These are phyloP conservation scores for Ophiobolus disseminans DNA, from an alignment of 2,329 filamentous ascomycete species.

Conservation along the genomic window DNA sequence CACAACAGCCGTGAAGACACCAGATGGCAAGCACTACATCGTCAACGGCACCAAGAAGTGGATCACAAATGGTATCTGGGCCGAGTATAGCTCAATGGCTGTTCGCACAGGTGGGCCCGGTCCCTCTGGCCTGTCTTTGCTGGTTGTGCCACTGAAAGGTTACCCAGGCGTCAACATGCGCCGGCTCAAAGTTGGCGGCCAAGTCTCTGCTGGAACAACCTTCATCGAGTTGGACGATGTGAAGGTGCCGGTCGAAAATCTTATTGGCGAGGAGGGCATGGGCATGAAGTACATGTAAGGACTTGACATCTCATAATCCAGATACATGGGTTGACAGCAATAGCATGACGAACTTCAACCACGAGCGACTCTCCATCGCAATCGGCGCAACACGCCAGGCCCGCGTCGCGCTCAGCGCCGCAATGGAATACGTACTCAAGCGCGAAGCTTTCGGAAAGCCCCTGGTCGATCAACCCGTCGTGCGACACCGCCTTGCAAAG, in stretches of 20 bases:
- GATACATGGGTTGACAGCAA: slow-evolving; percentile 1
- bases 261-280: slow-evolving; percentile 72
- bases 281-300: slow-evolving; percentile 71
- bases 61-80: slow-evolving; percentile 67
- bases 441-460: slow-evolving; percentile 72
- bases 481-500: slow-evolving; percentile 75
- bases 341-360: slow-evolving; percentile 78
- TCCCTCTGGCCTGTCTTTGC: slow-evolving; percentile 67
- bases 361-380: slow-evolving; percentile 73
- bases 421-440: slow-evolving; percentile 69
- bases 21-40: slow-evolving; percentile 71
- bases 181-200: slow-evolving; percentile 70
- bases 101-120: slow-evolving; percentile 74
- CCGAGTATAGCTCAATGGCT: slow-evolving; percentile 72
- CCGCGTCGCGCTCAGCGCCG: slow-evolving; percentile 65
- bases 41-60: slow-evolving; percentile 82
- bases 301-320: neutral
- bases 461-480: slow-evolving; percentile 76
- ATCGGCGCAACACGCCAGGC: slow-evolving; percentile 69
- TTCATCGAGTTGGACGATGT: slow-evolving; percentile 81
- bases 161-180: slow-evolving; percentile 72
- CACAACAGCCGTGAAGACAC: slow-evolving; percentile 68
- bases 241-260: slow-evolving; percentile 71
- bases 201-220: slow-evolving; percentile 71
- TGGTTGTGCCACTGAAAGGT: slow-evolving; percentile 74